These are phyloP conservation scores for Mortierella sp. DNA, from an alignment of 371 early-diverging fungal species.

Conservation along the genomic window DNA sequence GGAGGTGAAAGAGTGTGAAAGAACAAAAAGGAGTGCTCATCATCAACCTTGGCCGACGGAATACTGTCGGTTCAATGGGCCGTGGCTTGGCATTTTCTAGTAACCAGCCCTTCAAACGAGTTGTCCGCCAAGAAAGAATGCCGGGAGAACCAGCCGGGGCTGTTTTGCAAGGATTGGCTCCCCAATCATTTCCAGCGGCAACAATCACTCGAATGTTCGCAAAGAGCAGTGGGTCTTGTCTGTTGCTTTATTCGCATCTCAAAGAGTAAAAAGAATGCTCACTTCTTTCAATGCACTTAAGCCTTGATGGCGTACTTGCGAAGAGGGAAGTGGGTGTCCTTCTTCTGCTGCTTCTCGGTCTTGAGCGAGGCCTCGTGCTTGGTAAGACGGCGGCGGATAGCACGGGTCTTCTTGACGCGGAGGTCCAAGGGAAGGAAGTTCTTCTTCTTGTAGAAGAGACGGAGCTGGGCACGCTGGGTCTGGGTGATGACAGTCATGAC, in stretches of 20 bases:
- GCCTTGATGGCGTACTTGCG: slow-evolving; percentile 90
- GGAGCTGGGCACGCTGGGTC: slow-evolving; percentile 85
- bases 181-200: too few relatives aligned
- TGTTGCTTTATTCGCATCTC: slow-evolving; percentile 30
- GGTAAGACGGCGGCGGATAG: slow-evolving; percentile 94
- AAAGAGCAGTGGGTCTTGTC: too few relatives aligned
- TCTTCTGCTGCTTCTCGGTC: slow-evolving; percentile 85
- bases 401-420: slow-evolving; percentile 96
- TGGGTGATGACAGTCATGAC: slow-evolving; percentile 94
- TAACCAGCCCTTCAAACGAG: too few relatives aligned
- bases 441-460: slow-evolving; percentile 86
- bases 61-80: too few relatives aligned
- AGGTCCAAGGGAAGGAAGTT: slow-evolving; percentile 94
- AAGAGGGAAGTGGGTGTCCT: slow-evolving; percentile 83
- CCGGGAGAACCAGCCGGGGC: too few relatives aligned
- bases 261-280: slow-evolving; percentile 14
- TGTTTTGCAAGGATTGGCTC: too few relatives aligned
- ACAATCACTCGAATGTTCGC: too few relatives aligned
- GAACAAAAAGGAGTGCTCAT: not conserved
- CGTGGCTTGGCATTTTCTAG: too few relatives aligned
- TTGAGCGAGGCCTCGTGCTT: slow-evolving; percentile 72
- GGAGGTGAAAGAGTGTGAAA: not conserved
- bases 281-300: slow-evolving; percentile 57
- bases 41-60: too few relatives aligned
- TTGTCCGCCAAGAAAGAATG: too few relatives aligned